Conservation (phyloP, 768 basidiomycete species). For the Lactarius sanguifluus region DNA sequence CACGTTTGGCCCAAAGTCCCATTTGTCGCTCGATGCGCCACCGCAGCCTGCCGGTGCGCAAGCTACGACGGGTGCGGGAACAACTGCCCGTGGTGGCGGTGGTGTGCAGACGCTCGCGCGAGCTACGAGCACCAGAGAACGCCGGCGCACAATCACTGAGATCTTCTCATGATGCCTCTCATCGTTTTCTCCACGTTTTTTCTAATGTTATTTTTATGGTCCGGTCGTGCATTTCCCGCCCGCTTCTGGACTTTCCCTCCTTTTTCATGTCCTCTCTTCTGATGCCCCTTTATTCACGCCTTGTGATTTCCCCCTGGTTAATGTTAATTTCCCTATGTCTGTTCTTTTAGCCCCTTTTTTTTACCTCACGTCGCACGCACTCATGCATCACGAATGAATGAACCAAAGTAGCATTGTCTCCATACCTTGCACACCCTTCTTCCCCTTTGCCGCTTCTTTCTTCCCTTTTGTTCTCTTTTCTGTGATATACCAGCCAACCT, state of each 20-base stretch:
- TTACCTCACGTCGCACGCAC: conserved; percentile 18
- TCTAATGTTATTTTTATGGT: conserved; percentile 30
- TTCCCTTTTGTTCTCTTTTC: neutral
- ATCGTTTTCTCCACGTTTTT: neutral
- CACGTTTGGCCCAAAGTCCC: conserved; percentile 42
- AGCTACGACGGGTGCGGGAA: neutral
- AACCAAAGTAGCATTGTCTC: conserved; percentile 14
- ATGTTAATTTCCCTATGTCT: conserved; percentile 15
- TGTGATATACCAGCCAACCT: conserved; percentile 17
- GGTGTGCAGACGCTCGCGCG: conserved; percentile 38
- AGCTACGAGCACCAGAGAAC: conserved; percentile 38
- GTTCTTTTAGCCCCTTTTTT: conserved; percentile 11
- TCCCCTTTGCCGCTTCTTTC: neutral
- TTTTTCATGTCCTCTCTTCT: conserved; percentile 4
- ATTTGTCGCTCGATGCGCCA: conserved; percentile 47
- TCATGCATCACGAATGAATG: conserved; percentile 23
- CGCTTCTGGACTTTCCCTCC: conserved; percentile 17
- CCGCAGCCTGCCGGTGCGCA: conserved; percentile 4
- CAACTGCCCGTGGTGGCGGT: conserved; percentile 24
- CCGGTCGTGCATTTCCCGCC: conserved; percentile 5
- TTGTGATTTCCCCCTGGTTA: conserved; percentile 12
- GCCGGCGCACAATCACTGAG: conserved; percentile 53
- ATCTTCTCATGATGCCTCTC: conserved; percentile 40
- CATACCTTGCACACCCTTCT: conserved; percentile 18
- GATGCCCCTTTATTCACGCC: conserved; percentile 17